Base-by-base conservation (phyloP, 805 yeast species). In the Kazachstania africana region DNA sequence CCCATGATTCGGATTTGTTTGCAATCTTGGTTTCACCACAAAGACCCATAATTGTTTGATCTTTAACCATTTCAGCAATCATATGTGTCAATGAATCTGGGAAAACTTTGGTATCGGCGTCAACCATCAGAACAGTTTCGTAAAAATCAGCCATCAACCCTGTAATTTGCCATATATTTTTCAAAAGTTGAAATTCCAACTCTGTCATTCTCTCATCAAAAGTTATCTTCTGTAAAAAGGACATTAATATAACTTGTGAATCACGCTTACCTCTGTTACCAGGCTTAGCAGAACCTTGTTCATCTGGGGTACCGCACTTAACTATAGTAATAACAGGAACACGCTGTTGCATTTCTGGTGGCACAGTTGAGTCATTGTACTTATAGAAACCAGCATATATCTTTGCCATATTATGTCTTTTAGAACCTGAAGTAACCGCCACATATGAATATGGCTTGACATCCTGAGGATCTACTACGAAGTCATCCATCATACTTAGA, bases 181-280 rank as follows among this genome's bases (percentile, higher is more conserved):
- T 68, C 49, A 84, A 59, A 41, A 85, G 65, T 50, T 80, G 91
- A 47, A 70, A 84, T 44, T 87, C 95, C 36, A 85, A 69, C 43
- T 78, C 82, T 0, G 95, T 78, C 95, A 85, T 85, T 66, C 95
- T 75, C 55, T 87, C 96, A 55, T 85, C 87, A 56, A 82, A 84
- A 45, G 87, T 82, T 13, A 85, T 70, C 45, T 75, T 78, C 57
- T 85, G 95, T 48, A 85, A 65, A 57, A 85, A 85, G 0, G 88
- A 76, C 95, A 85, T 85, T 45, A 85, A 63, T 38, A 85, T 77
- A 37, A 85, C 76, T 55, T 85, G 96, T 15, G 95, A 82, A 52
- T 85, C 96, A 61, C 96, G 80, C 57, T 85, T 85, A 59, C 96
- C 96, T 66, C 96, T 76, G 55, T 85, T 85, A 43, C 96, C 96